Percentiles rank a stretch among this genome's conserved stretches.
Evolutionary conservation across 1,284 basidiomycete genomes (phyloP).

Genomic region (Ceratobasidium sp.): DNA sequence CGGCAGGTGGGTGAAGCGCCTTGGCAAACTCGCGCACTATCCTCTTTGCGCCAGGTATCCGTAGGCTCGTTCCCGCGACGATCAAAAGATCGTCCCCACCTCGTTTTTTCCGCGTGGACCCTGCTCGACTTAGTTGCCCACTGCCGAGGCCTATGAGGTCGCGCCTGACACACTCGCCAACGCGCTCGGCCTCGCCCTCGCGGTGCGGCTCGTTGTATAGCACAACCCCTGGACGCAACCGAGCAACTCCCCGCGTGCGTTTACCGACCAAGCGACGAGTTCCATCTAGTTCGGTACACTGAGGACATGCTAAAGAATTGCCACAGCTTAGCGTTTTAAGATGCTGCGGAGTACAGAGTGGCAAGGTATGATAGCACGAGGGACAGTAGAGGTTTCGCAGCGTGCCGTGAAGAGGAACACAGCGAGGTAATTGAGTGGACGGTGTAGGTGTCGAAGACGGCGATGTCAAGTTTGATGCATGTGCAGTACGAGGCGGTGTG

Average conservation of each 20-base stretch:
- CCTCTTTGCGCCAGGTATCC: slow-evolving; percentile 91
- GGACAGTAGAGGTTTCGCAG: slow-evolving; percentile 83
- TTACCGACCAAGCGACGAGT: slow-evolving; percentile 81
- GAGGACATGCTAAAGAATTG: slow-evolving; percentile 78
- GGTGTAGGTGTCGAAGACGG: slow-evolving; percentile 40
- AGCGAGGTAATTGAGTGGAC: slow-evolving; percentile 62
- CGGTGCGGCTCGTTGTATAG: slow-evolving; percentile 91
- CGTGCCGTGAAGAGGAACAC: slow-evolving; percentile 91
- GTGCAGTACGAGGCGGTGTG: slow-evolving; percentile 8
- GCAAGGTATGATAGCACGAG: slow-evolving; percentile 77
- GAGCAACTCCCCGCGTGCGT: slow-evolving; percentile 82
- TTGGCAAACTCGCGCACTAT: slow-evolving; percentile 77
- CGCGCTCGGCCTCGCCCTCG: slow-evolving; percentile 76
- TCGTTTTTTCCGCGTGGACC: slow-evolving; percentile 47
- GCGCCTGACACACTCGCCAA: slow-evolving; percentile 76
- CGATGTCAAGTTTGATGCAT: slow-evolving; percentile 23
- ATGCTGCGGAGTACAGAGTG: slow-evolving; percentile 64
- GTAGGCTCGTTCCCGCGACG: slow-evolving; percentile 90
- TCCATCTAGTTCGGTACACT: slow-evolving; percentile 75
- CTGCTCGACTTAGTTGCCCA: slow-evolving; percentile 44
- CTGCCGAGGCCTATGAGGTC: slow-evolving; percentile 71
- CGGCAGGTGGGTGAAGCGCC: slow-evolving; percentile 48
- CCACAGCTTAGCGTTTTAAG: slow-evolving; percentile 65
- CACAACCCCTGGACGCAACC: slow-evolving; percentile 86
- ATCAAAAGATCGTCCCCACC: slow-evolving; percentile 73